A percentile compares a stretch with the other conserved stretches of the same genome.
Evolutionary conservation across 139 green algal species (phyloP).

Genomic region (Micractinium sp.): DNA sequence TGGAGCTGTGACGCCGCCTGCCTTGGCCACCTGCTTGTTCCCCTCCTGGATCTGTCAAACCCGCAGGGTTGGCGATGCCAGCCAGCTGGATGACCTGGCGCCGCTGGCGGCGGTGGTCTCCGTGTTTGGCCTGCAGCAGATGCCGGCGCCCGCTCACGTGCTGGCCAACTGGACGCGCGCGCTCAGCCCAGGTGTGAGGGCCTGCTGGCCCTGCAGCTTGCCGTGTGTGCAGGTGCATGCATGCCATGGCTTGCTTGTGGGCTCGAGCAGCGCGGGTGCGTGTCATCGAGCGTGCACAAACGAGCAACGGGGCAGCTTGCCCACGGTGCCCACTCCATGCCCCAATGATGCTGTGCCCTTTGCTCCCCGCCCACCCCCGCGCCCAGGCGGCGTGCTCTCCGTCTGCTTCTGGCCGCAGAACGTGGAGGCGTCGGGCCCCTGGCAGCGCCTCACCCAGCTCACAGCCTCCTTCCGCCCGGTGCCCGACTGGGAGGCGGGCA

Average conservation of each 20-base stretch:
- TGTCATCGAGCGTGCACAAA: too few species aligned
- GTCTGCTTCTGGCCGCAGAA: slow-evolving; percentile 40
- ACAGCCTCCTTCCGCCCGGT: slow-evolving; percentile 1
- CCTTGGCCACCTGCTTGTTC: neutral
- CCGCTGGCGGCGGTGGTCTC: slow-evolving; percentile 30
- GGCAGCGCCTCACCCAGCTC: slow-evolving; percentile 35
- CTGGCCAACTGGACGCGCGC: slow-evolving; percentile 35
- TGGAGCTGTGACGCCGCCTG: neutral
- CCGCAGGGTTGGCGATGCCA: slow-evolving; percentile 27
- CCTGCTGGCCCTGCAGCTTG: neutral
- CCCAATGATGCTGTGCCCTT: too few species aligned
- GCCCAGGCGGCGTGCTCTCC: slow-evolving; percentile 32
- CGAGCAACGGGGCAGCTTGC: too few species aligned
- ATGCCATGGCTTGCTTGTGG: too few species aligned
- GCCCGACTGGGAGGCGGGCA: slow-evolving; percentile 25
- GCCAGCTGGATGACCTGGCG: neutral
- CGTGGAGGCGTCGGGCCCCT: slow-evolving; percentile 36
- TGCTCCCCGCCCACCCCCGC: neutral
- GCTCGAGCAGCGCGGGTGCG: too few species aligned
- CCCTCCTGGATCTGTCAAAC: neutral
- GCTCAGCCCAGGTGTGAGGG: slow-evolving; percentile 24
- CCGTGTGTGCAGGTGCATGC: too few species aligned
- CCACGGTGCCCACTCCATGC: too few species aligned
- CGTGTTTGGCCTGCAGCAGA: slow-evolving; percentile 52
- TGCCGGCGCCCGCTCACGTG: slow-evolving; percentile 22